These are phyloP conservation scores for Botryosphaeria dothidea DNA, from an alignment of 2,329 filamentous ascomycete genomes.

Conservation along the genomic window DNA sequence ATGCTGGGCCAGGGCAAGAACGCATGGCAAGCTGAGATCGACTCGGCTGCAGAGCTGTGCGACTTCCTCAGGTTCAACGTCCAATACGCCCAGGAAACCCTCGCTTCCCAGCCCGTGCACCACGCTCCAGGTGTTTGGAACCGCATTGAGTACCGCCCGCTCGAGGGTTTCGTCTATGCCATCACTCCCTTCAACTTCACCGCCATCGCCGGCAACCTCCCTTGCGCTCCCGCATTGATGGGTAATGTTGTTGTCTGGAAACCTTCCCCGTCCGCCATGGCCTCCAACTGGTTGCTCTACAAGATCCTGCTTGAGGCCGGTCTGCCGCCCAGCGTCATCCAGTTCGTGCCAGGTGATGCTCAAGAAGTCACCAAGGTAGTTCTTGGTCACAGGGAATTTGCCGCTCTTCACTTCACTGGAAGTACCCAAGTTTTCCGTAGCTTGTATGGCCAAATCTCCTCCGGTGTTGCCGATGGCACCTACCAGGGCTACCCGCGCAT, in stretches of 20 bases:
- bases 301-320: constrained; percentile 89
- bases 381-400: constrained; percentile 76
- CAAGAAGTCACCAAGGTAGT: constrained; percentile 78
- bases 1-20: constrained; percentile 98
- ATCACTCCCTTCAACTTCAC: constrained; percentile 97
- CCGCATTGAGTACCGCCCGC: constrained; percentile 80
- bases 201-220: constrained; percentile 86
- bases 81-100: constrained; percentile 88
- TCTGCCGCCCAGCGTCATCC: constrained; percentile 84
- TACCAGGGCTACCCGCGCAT: constrained; percentile 86
- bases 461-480: constrained; percentile 75
- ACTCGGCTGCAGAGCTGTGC: constrained; percentile 85
- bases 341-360: constrained; percentile 89
- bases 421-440: constrained; percentile 89
- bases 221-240: constrained; percentile 79
- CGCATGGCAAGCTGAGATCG: constrained; percentile 98
- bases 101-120: constrained; percentile 82
- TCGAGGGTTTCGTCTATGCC: constrained; percentile 95
- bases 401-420: constrained; percentile 92
- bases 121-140: constrained; percentile 88
- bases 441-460: constrained; percentile 83
- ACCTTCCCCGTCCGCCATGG: constrained; percentile 84
- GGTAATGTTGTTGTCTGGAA: constrained; percentile 98
- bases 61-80: constrained; percentile 96
- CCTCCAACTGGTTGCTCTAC: constrained; percentile 89